Conservation (phyloP, 768 basidiomycete species). For the Mycena maculata region DNA sequence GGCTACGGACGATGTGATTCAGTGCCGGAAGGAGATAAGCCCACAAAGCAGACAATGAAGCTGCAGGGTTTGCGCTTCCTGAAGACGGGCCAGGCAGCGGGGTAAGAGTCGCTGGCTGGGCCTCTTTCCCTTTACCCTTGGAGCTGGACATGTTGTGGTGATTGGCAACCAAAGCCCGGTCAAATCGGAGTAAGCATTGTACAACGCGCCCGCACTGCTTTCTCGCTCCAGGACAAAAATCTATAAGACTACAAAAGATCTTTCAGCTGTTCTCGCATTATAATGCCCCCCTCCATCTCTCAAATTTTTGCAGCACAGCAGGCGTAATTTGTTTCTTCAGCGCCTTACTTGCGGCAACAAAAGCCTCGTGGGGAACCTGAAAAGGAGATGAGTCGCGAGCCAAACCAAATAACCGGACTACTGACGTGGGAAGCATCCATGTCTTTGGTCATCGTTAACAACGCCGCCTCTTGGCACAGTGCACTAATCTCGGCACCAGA, state of each 20-base stretch:
- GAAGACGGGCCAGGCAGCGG: slow-evolving; percentile 48
- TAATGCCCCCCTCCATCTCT: slow-evolving; percentile 63
- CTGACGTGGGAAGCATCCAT: slow-evolving; percentile 82
- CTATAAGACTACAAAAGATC: too few species aligned
- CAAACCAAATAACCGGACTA: slow-evolving; percentile 19
- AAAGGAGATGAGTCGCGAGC: slow-evolving; percentile 5
- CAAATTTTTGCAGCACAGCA: slow-evolving; percentile 76
- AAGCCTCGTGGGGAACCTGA: slow-evolving; percentile 81
- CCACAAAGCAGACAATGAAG: slow-evolving; percentile 79
- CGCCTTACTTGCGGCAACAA: slow-evolving; percentile 76
- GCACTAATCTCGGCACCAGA: slow-evolving; percentile 95
- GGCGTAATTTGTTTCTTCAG: slow-evolving; percentile 89
- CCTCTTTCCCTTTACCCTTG: slow-evolving; percentile 48
- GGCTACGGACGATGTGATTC: slow-evolving; percentile 80
- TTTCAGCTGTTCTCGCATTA: neutral
- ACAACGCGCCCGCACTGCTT: too few species aligned
- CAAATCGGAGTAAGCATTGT: too few species aligned
- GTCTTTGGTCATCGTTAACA: slow-evolving; percentile 90
- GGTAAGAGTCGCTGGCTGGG: slow-evolving; percentile 1
- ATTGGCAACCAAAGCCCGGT: too few species aligned
- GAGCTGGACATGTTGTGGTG: slow-evolving; percentile 9
- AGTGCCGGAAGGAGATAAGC: slow-evolving; percentile 79
- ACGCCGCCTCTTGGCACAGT: slow-evolving; percentile 95
- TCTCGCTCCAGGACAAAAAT: too few species aligned
- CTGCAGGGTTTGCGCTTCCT: slow-evolving; percentile 79